Conservation (phyloP, 176 grass and related monocot species). For the Musa beccarii region DNA sequence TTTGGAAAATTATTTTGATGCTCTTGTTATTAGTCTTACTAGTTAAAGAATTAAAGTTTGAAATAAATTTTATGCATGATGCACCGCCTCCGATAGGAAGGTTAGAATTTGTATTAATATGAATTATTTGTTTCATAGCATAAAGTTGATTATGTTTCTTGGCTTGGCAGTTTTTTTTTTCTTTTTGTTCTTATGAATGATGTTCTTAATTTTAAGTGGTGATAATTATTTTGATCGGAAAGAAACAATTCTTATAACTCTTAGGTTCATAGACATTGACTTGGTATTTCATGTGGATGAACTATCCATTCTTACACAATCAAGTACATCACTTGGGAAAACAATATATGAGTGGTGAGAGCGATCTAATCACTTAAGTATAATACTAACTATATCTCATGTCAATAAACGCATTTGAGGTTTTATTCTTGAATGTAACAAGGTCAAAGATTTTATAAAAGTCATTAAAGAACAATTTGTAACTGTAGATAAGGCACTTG, state of each 20-base stretch:
- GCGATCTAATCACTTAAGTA: neutral
- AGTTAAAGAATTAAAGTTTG: neutral
- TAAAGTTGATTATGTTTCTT: neutral
- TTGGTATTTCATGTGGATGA: neutral
- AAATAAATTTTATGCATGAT: neutral
- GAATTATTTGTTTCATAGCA: neutral
- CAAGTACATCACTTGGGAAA: neutral
- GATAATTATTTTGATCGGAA: neutral
- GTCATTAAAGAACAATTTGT: neutral
- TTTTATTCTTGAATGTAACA: neutral
- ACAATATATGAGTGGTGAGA: neutral
- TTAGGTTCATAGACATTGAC: no score
- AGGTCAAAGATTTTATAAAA: neutral
- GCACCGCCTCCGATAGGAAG: neutral
- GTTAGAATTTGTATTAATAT: neutral
- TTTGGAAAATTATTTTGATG: neutral
- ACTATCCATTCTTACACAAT: neutral
- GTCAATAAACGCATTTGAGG: neutral
- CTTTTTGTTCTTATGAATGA: neutral
- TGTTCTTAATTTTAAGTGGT: neutral
- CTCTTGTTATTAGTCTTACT: neutral
- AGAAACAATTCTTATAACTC: neutral
- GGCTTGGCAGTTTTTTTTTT: neutral
- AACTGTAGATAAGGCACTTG: no score
- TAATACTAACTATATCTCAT: neutral